Base-by-base conservation (phyloP, 1,284 basidiomycete genomes). In the Papiliotrema laurentii region DNA sequence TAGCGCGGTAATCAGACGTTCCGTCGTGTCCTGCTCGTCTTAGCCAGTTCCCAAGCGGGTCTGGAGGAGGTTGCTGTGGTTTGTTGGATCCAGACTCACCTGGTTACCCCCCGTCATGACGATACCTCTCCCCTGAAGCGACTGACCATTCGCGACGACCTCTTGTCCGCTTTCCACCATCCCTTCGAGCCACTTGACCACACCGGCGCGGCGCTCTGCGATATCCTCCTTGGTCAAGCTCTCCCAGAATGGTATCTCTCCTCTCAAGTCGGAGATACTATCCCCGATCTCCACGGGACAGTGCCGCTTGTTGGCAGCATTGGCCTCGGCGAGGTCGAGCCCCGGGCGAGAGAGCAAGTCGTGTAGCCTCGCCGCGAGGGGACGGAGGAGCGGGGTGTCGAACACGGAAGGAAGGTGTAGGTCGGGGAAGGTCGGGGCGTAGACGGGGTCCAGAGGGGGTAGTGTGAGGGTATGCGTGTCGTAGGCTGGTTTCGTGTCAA, bases 21-120 rank as follows among this genome's bases (percentile, higher is more conserved):
- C 52, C 0, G 69, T 68, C 5, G 76, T 77, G 54, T 77, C 75
- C 71, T 74, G 14, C 27, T 13, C 10, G 5, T 16, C 40, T 14
- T 42, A 16, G 13, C 9, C 19, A 5, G 9, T 5, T 11, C 14
- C 26, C 40, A 24, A 39, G 36, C 24, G 5, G 6, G 19, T 18
- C 31, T 33, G 13, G n/a, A 24, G 18, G 5, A 22, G 16, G 7
- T 7, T 26, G 21, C 4, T 25, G 34, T n/a, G n/a, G n/a, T n/a
- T n/a, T n/a, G n/a, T n/a, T 22, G 31, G 5, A 35, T 41, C 14
- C 19, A 14, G 21, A 44, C 66, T 54, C 50, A 73, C 73, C 51
- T 63, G 61, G 50, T 77, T 77, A 9, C 75, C 75, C 1, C 68
- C 75, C 0, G 75, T 75, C 38, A 75, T 57, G 19, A 77, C 75